A percentile compares a stretch with the other conserved stretches of the same genome.
phyloP scores from a whole-genome alignment of 2,329 filamentous ascomycete genomes.

The Verticillium longisporum region DNA sequence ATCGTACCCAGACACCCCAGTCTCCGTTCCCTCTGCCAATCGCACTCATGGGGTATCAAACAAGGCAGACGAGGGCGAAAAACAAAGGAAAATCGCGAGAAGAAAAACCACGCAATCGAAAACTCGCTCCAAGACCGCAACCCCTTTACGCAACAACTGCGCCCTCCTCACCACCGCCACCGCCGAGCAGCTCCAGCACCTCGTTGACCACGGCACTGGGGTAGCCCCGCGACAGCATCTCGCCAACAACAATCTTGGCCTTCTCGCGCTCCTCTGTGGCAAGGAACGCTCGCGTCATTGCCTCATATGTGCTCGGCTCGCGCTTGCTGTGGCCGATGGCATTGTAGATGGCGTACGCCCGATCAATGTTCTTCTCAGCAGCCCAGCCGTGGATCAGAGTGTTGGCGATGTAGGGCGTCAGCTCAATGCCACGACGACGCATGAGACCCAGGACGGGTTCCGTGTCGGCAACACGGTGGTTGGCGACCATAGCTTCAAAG shows the following conservation, averaged over 20 bases:
- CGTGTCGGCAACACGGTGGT: slow-evolving; percentile 74
- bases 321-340: slow-evolving; percentile 70
- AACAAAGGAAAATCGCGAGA: slow-evolving; percentile 16
- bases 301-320: slow-evolving; percentile 97
- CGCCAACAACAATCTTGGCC: slow-evolving; percentile 73
- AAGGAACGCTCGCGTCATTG: slow-evolving; percentile 92
- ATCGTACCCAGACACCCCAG: slow-evolving; percentile 7
- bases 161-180: slow-evolving; percentile 36
- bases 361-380: slow-evolving; percentile 69
- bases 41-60: slow-evolving; percentile 21
- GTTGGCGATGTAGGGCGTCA: slow-evolving; percentile 98
- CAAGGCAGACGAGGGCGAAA: slow-evolving; percentile 15
- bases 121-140: background rate
- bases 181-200: slow-evolving; percentile 81
- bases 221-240: slow-evolving; percentile 88
- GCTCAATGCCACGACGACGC: slow-evolving; percentile 64
- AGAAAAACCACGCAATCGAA: slow-evolving; percentile 3
- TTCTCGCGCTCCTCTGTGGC: slow-evolving; percentile 71
- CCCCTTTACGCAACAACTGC: slow-evolving; percentile 11
- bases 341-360: slow-evolving; percentile 73
- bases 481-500: slow-evolving; percentile 96
- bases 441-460: slow-evolving; percentile 70
- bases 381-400: slow-evolving; percentile 97
- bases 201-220: slow-evolving; percentile 88
- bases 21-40: slow-evolving; percentile 9